phyloP scores from a whole-genome alignment of 495 filamentous ascomycete genomes.

The Penicillium silybi region DNA sequence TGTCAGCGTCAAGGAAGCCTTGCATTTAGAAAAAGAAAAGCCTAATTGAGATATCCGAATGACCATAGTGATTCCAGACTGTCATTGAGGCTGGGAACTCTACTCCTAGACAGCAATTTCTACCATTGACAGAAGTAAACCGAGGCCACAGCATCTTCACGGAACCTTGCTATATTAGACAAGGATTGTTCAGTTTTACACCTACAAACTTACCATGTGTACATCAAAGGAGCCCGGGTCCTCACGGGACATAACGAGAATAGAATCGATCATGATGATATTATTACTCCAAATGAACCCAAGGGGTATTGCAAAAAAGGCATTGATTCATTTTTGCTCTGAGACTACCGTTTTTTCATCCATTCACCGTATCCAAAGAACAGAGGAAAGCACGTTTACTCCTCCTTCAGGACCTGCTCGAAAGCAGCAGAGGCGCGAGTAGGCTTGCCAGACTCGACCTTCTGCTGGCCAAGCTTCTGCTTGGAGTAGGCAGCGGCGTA shows the following conservation, averaged over 20 bases:
- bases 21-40: no score
- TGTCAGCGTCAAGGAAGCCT: no score
- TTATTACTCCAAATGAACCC: slow-evolving; percentile 28
- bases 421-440: slow-evolving; percentile 46
- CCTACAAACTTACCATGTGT: neutral
- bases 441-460: slow-evolving; percentile 54
- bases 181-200: neutral
- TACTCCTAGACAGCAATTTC: no score
- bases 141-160: no score
- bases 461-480: slow-evolving; percentile 69
- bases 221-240: neutral
- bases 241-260: slow-evolving; percentile 7
- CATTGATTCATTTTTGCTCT: slow-evolving; percentile 34
- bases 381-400: slow-evolving; percentile 36
- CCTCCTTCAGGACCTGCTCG: slow-evolving; percentile 50
- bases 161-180: no score
- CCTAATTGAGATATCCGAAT: no score
- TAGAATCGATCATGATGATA: slow-evolving; percentile 32
- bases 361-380: slow-evolving; percentile 18
- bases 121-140: no score
- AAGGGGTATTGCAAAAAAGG: slow-evolving; percentile 32
- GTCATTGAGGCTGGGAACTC: no score
- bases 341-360: slow-evolving; percentile 28
- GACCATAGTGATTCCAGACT: no score
- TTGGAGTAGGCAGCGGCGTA: slow-evolving; percentile 85